A percentile compares a stretch with the other conserved stretches of the same genome.
Evolutionary conservation across 2,329 filamentous ascomycete species (phyloP).

Genomic region (Botrytis deweyae): DNA sequence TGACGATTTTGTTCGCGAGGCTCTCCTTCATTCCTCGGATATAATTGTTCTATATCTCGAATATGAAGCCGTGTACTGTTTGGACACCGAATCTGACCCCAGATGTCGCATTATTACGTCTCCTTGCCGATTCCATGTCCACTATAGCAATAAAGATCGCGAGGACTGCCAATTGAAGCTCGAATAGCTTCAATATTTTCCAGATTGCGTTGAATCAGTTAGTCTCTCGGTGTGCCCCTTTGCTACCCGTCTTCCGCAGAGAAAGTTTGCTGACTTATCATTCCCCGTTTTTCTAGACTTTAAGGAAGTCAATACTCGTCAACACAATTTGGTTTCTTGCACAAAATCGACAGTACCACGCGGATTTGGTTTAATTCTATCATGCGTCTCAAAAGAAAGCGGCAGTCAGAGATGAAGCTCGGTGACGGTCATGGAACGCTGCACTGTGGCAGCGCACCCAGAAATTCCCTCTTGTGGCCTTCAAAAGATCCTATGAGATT

Average conservation of each 20-base stretch:
- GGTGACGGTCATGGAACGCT: not conserved
- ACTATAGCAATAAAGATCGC: rapidly evolving
- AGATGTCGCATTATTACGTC: not conserved
- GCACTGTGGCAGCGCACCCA: not conserved
- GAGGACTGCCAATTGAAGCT: not conserved
- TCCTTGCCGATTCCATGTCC: not conserved
- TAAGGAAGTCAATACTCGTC: not conserved
- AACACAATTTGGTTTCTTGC: not conserved
- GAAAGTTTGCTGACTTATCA: not conserved
- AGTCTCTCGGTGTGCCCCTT: not conserved
- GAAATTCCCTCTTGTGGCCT: not conserved
- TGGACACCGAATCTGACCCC: no score
- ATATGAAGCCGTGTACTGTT: no score
- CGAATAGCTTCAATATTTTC: not conserved
- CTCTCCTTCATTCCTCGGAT: no score
- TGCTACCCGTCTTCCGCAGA: not conserved
- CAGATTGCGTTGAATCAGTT: not conserved
- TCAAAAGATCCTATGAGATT: not conserved
- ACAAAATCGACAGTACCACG: not conserved
- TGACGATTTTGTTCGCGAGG: no score
- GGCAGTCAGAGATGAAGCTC: not conserved
- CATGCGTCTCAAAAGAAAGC: not conserved
- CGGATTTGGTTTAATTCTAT: not conserved
- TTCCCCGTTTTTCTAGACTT: not conserved
- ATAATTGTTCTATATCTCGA: no score